Base-by-base conservation (phyloP, 2,329 filamentous ascomycete species). In the Epichloe aotearoae region DNA sequence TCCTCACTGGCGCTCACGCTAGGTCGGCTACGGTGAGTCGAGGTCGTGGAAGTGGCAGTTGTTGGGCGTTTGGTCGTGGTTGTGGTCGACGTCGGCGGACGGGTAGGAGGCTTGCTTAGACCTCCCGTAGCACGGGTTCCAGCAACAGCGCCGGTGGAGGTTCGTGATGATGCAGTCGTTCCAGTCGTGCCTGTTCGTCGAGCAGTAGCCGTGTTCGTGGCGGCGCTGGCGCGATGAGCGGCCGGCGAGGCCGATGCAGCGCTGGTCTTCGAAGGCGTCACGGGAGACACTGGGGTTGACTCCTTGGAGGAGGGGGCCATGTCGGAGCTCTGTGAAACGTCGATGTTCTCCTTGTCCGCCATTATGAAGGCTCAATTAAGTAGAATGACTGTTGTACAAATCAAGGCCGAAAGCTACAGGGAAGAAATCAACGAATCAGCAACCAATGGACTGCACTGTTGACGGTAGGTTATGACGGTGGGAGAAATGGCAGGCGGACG, bases 1-100 rank as follows among this genome's bases (percentile, higher is more conserved):
- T 76, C 74, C 54, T 76, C 73, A 50, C 73, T 73, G 47, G 70
- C 68, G 53, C 73, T 75, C 49, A 72, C 65, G 47, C 69, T 72
- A 37, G 72, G 66, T n/a, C 70, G 71, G 45, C 72, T 69, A 55
- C 65, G 69, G 60, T 76, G 73, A 54, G 61, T 68, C 39, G 68
- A 58, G n/a, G 64, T 58, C 4, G 71, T 63, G 37, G 69, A 64
- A 8, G 68, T 57, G 5, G 62, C 58, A 15, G 65, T 63, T 5
- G 63, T 58, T 44, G 65, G 58, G 36, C 64, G 59, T 53, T 64
- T 59, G 55, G 64, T 45, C 23, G 52, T 57, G 55, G 58, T 58
- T 33, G 67, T 34, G 15, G 41, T 50, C 23, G 64, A 64, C 1
- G 62, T 57, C n/a, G 72, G 65, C 41, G 73, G 69, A 2, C 74